Conservation (phyloP, 306 rosid species). For the Medicago lupulina region DNA sequence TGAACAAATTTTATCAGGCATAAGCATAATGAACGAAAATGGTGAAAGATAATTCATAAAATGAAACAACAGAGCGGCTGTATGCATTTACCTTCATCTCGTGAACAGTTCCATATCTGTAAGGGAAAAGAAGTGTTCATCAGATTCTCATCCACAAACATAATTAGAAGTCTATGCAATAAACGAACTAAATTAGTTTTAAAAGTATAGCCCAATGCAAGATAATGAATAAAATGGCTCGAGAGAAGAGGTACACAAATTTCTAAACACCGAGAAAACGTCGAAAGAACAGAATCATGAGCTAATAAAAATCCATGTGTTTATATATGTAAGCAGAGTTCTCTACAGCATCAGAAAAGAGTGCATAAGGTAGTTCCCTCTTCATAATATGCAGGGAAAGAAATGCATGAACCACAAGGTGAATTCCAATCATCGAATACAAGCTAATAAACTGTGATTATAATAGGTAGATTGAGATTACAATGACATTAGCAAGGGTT, state of each 20-base stretch:
- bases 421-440: slow-evolving; percentile 5
- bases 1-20: background rate
- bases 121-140: slow-evolving; percentile 51
- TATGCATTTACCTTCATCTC: slow-evolving; percentile 76
- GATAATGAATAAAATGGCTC: background rate
- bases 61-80: slow-evolving; percentile 13
- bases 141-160: slow-evolving; percentile 41
- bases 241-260: background rate
- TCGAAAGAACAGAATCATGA: background rate
- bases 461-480: background rate
- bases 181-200: background rate
- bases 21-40: background rate
- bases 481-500: slow-evolving; percentile 15
- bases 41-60: slow-evolving; percentile 23
- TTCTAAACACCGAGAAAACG: slow-evolving; percentile 28
- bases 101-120: slow-evolving; percentile 97
- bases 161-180: slow-evolving; percentile 19
- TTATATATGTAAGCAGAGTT: background rate
- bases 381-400: background rate
- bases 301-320: background rate
- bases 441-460: background rate
- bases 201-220: background rate
- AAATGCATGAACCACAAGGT: background rate
- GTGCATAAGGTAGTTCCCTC: slow-evolving; percentile 7
- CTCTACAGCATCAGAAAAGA: too few species aligned